Conservation (phyloP, 192 early-diverging fungal genomes). For the Coemansia interrupta region DNA sequence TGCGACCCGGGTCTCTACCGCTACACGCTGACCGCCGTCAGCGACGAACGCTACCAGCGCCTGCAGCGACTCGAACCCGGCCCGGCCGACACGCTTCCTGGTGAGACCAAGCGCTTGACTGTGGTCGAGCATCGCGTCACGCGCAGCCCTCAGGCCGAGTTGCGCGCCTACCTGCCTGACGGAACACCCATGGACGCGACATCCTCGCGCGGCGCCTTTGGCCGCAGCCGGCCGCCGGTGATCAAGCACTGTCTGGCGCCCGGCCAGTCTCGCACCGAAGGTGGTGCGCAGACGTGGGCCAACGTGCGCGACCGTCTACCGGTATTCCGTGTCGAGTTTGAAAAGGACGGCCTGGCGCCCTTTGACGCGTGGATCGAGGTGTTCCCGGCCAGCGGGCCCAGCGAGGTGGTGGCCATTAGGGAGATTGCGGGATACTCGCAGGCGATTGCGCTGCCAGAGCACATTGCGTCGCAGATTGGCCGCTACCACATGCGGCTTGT, state of each 20-base stretch:
- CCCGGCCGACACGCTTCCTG: neutral
- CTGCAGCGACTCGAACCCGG: slow-evolving; percentile 22
- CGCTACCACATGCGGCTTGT: slow-evolving; percentile 48
- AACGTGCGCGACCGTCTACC: slow-evolving; percentile 38
- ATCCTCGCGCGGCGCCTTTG: neutral
- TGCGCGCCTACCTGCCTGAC: slow-evolving; percentile 40
- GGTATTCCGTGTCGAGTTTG: slow-evolving; percentile 47
- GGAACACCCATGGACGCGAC: slow-evolving; percentile 23
- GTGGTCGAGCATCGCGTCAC: slow-evolving; percentile 35
- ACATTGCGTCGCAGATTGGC: slow-evolving; percentile 42
- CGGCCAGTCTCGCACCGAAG: slow-evolving; percentile 29
- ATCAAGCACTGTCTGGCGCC: slow-evolving; percentile 43
- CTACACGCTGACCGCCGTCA: slow-evolving; percentile 33
- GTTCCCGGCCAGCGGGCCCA: slow-evolving; percentile 38
- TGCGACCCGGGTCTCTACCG: slow-evolving; percentile 45
- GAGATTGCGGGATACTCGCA: slow-evolving; percentile 27
- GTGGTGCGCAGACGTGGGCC: slow-evolving; percentile 39
- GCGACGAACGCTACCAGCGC: slow-evolving; percentile 43
- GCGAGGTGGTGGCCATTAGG: slow-evolving; percentile 35
- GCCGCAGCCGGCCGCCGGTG: slow-evolving; percentile 3
- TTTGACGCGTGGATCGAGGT: slow-evolving; percentile 52
- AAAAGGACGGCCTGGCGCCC: slow-evolving; percentile 16
- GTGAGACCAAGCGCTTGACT: slow-evolving; percentile 9
- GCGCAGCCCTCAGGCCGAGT: slow-evolving; percentile 26
- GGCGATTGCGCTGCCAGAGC: slow-evolving; percentile 27